These are phyloP conservation scores for Catunica adiposa DNA, from an alignment of 2,329 filamentous ascomycete genomes.

Conservation along the genomic window DNA sequence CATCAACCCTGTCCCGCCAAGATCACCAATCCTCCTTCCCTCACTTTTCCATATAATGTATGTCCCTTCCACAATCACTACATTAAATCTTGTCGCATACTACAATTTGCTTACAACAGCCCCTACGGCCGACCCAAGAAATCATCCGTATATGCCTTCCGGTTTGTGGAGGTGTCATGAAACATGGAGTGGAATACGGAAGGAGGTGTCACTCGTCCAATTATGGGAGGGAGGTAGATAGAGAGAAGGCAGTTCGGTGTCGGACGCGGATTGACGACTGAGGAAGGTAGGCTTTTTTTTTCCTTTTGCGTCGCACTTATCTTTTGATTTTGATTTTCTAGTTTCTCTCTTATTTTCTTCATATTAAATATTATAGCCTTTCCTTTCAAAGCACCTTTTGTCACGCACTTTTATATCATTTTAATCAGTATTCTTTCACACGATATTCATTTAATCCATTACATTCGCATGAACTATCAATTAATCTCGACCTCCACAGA, in stretches of 20 bases:
- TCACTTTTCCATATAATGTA: not conserved
- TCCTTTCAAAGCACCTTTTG: not conserved
- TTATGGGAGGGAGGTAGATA: no score
- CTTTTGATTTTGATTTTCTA: no score
- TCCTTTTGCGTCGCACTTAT: no score
- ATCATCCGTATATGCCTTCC: not conserved
- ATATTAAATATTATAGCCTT: no score
- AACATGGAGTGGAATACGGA: not conserved
- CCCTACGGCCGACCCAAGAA: not conserved
- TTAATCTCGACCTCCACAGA: not conserved
- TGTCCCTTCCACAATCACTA: not conserved
- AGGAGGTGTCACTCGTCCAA: not conserved
- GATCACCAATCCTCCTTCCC: not conserved
- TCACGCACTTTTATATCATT: slow-evolving; percentile 7
- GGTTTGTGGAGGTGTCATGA: not conserved
- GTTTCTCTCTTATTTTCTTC: no score
- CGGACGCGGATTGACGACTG: no score
- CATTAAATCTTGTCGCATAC: not conserved
- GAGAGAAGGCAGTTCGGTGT: no score
- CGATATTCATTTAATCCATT: not conserved
- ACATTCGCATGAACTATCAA: not conserved
- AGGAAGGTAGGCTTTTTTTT: no score
- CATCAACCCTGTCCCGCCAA: not conserved
- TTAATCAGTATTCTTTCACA: slow-evolving; percentile 2
- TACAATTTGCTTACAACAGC: not conserved